A percentile compares a stretch with the other conserved stretches of the same genome.
Conservation (phyloP, 2,329 filamentous ascomycete genomes). For the Didymella pinodella region DNA sequence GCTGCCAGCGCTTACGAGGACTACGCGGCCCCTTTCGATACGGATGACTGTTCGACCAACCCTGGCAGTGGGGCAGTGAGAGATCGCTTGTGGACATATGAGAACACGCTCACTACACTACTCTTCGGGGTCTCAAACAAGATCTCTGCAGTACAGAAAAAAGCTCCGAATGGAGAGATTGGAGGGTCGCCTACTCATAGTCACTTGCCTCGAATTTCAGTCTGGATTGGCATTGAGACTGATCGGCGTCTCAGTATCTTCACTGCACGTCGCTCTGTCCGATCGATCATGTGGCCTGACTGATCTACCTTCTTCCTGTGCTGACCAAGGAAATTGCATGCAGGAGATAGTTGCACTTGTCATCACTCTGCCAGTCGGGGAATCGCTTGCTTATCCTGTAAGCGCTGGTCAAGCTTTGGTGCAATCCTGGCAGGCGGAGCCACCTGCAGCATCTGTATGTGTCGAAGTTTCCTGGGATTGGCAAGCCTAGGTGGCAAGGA, state of each 20-base stretch:
- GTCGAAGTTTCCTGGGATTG: neutral
- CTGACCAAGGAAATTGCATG: slow-evolving; percentile 1
- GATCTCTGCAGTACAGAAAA: neutral
- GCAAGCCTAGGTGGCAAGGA: neutral
- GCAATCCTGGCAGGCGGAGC: neutral
- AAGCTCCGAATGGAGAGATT: neutral
- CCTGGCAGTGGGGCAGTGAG: neutral
- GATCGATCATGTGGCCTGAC: slow-evolving; percentile 1
- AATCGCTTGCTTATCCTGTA: neutral
- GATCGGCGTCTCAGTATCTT: neutral
- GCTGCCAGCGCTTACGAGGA: neutral
- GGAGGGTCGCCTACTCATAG: neutral
- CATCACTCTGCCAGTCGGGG: slow-evolving; percentile 2
- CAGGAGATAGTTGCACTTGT: neutral
- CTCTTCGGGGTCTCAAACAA: neutral
- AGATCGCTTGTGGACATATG: neutral
- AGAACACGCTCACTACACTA: neutral
- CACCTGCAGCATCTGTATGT: slow-evolving; percentile 1
- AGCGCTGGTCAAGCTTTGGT: slow-evolving; percentile 1
- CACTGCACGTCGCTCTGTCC: neutral
- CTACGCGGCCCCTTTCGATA: neutral
- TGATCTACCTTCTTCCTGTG: neutral
- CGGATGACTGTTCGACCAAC: too few species aligned
- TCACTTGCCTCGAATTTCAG: neutral
- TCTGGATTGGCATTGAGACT: neutral